Percentiles rank a stretch among this genome's conserved stretches.
These are phyloP conservation scores for Flaveria floridana DNA, from an alignment of 140 eudicot genomes.

Conservation along the genomic window DNA sequence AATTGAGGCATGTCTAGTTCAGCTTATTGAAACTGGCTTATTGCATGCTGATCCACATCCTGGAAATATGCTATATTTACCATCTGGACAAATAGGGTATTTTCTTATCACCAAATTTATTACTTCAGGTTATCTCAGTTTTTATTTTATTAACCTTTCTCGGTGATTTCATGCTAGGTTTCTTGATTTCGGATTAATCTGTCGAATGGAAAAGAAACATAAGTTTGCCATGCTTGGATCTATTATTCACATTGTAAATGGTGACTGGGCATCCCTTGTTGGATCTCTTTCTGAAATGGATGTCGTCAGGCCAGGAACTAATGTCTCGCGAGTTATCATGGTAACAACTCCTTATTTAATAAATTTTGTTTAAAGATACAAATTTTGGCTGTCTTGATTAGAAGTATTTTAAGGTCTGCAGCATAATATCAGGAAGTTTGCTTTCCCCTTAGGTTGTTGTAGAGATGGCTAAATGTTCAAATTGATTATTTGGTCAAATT, in stretches of 20 bases:
- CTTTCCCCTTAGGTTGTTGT: conserved; percentile 16
- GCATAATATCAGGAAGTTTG: conserved; percentile 8
- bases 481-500: conserved; percentile 7
- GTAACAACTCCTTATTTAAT: conserved; percentile 37
- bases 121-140: conserved; percentile 10
- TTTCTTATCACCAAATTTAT: neutral
- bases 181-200: conserved; percentile 93
- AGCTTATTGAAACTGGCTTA: conserved; percentile 93
- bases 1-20: conserved; percentile 85
- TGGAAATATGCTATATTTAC: conserved; percentile 78
- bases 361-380: neutral
- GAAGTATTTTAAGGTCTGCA: neutral
- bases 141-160: conserved; percentile 24
- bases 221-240: conserved; percentile 94
- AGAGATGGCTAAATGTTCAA: neutral
- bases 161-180: conserved; percentile 46
- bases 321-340: conserved; percentile 74
- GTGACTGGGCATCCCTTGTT: conserved; percentile 95
- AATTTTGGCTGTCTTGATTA: conserved; percentile 19
- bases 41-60: conserved; percentile 99
- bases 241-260: conserved; percentile 90
- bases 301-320: conserved; percentile 89
- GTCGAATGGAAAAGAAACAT: conserved; percentile 97
- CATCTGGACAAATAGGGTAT: conserved; percentile 93
- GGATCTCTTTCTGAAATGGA: conserved; percentile 83